Percentiles rank a stretch among this genome's conserved stretches.
Evolutionary conservation across 352 stramenopile genomes (phyloP).

Genomic region (Phytophthora capsici): DNA sequence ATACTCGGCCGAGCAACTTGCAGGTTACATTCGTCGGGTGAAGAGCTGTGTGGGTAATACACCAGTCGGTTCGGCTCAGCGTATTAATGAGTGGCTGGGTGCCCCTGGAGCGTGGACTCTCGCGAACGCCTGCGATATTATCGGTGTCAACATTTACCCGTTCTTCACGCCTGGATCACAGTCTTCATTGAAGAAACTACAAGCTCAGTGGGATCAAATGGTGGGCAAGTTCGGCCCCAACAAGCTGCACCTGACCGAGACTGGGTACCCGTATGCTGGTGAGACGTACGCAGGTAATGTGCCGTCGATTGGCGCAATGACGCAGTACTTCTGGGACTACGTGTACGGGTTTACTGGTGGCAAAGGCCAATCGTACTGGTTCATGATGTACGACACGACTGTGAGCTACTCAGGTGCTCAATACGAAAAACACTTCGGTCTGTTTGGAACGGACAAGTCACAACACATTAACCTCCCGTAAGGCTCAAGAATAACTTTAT

Average conservation of each 20-base stretch:
- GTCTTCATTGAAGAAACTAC: constrained; percentile 54
- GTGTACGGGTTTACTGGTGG: constrained; percentile 17
- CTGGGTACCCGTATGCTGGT: constrained; percentile 57
- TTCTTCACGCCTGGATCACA: constrained; percentile 46
- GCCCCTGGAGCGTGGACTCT: constrained; percentile 34
- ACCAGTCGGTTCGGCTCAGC: constrained; percentile 67
- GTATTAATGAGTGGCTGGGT: constrained; percentile 67
- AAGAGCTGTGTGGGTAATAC: constrained; percentile 53
- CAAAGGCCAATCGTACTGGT: constrained; percentile 48
- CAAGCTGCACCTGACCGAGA: constrained; percentile 65
- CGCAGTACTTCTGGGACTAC: constrained; percentile 54
- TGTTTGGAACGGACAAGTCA: constrained; percentile 53
- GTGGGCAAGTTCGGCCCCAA: constrained; percentile 39
- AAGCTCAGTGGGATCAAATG: constrained; percentile 56
- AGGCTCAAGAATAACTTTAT: too few species aligned
- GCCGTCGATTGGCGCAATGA: constrained; percentile 40
- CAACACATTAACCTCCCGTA: too few species aligned
- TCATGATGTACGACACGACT: constrained; percentile 71
- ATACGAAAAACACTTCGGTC: constrained; percentile 66
- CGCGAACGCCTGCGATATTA: constrained; percentile 36
- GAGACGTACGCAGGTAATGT: constrained; percentile 32
- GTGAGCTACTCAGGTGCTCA: constrained; percentile 46
- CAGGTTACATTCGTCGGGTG: constrained; percentile 54
- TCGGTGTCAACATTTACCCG: constrained; percentile 53
- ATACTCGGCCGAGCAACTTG: constrained; percentile 43